Evolutionary conservation across 2,329 filamentous ascomycete genomes (phyloP), one percentile per base, ranked within the genome.

Genomic region (Verticillium isaacii): DNA sequence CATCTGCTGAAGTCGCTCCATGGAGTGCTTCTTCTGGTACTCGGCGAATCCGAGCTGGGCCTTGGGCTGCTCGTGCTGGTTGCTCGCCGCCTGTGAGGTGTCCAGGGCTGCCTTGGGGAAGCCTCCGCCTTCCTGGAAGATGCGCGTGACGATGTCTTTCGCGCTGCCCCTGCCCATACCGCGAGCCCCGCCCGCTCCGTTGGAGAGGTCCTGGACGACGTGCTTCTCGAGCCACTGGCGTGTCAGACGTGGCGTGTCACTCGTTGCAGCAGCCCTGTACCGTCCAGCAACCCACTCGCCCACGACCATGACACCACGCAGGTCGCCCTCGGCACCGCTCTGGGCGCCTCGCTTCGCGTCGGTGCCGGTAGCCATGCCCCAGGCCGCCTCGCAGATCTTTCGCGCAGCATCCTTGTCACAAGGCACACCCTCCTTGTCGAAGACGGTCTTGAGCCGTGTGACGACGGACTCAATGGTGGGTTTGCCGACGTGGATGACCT

Each of bases 401-500:
- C 95, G 85, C 5, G 95, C 92, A 1, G 92, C 95, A 69, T 98
- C 95, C 63, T 87, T 89, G 68, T 99, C 95, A 66, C 91, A 95
- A 0, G 88, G 85, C 17, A 99, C 91, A 1, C 91, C 91, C 76
- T 99, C 95, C 67, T 90, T 93, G 63, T 91, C 87, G 67, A 99
- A 97, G 0, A 99, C 89, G 1, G 80, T 79, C 72, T 93, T 93
- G 70, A 98, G 82, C 15, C 95, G 87, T 8, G 84, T 82, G 4
- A 96, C 89, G 2, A 98, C 92, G 58, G 93, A 90, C 65, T 96
- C 93, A 11, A 98, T 78, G 0, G 91, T 88, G 2, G 95, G 93
- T 68, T 95, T 95, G 57, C 94, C 91, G 37, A 97, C 89, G 70
- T 96, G 93, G 25, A 99, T 89, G 45, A 98, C 88, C 73, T 99